A percentile compares a stretch with the other conserved stretches of the same genome.
Conservation (phyloP, 768 basidiomycete species). For the Tremella fuciformis region DNA sequence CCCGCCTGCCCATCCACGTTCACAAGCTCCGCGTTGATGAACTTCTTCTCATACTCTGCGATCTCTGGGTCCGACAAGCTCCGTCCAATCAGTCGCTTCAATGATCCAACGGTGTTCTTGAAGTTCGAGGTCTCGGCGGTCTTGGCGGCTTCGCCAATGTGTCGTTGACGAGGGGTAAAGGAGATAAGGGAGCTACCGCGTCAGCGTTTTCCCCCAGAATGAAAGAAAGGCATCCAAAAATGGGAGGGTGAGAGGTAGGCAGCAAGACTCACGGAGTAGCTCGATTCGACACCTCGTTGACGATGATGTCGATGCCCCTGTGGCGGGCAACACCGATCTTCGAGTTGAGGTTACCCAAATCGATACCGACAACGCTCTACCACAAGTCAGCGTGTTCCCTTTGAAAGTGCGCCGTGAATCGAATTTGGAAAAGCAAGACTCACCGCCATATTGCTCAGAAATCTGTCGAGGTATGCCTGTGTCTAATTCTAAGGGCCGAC, state of each 20-base stretch:
- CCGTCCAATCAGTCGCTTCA: conserved; percentile 87
- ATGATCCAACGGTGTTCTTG: conserved; percentile 89
- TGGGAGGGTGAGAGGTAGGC: background rate
- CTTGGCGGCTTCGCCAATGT: conserved; percentile 93
- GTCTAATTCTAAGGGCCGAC: background rate
- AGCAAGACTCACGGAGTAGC: conserved; percentile 75
- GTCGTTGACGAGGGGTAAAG: conserved; percentile 84
- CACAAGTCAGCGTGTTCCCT: conserved; percentile 4
- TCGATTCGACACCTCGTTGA: conserved; percentile 96
- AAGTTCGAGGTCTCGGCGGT: conserved; percentile 97
- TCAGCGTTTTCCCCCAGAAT: no score
- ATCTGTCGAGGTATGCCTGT: background rate
- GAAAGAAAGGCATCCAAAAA: no score
- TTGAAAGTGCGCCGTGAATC: background rate
- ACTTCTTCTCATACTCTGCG: conserved; percentile 80
- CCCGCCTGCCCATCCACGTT: conserved; percentile 82
- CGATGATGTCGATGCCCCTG: conserved; percentile 96
- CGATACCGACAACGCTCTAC: conserved; percentile 77
- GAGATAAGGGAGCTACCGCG: conserved; percentile 78
- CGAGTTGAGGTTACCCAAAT: conserved; percentile 84
- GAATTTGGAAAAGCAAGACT: conserved; percentile 3
- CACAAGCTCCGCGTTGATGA: conserved; percentile 78
- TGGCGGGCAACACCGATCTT: conserved; percentile 96
- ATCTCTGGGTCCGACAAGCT: conserved; percentile 73
- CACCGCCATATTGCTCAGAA: conserved; percentile 20